Base-by-base conservation (phyloP, 2,329 filamentous ascomycete species). In the Stemphylium lycopersici region DNA sequence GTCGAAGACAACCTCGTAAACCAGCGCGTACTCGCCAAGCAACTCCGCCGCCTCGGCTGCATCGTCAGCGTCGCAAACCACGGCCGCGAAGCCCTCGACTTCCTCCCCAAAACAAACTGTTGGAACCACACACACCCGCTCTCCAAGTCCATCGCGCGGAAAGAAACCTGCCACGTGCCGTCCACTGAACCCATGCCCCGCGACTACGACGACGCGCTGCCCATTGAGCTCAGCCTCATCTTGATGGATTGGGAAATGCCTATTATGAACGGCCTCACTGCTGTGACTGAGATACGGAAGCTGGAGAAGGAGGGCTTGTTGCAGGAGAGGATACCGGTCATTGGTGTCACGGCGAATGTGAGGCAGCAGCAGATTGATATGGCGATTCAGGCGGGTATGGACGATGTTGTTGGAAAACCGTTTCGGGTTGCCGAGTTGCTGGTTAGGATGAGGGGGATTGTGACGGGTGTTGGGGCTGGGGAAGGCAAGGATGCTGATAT, bases 371-470 rank as follows among this genome's bases (percentile, higher is more conserved):
- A 74, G 52, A 65, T 75, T 1, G 39, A 64, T 2, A 57, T 37
- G 8, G 69, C 71, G 0, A 55, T 72, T 12, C 48, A 66, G 22
- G 70, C 67, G 0, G 73, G 72, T 3, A 75, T 75, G 71, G 71
- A 74, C n/a, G 65, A 72, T 73, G 85, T 92, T 38, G 89, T 93
- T 32, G 87, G 88, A 1, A 93, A 93, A 69, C 90, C 90, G 3
- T 93, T 93, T 69, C 56, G 66, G 2, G 66, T 73, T 20, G 56
- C 56, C 1, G 70, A 72, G 41, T 44, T 73, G 34, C 52, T 68
- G 24, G 50, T 38, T 1, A 61, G 60, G 7, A 70, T 71, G 63
- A 60, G 40, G 33, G 52, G 52, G 0, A 52, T 64, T 15, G 57
- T 66, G 2, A 48, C 54, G 4, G 42, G 48, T 0, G 37, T 51